Evolutionary conservation across 345 rosid species (phyloP), one percentile per base, ranked within the genome.

Genomic region (Sisymbrium irio): DNA sequence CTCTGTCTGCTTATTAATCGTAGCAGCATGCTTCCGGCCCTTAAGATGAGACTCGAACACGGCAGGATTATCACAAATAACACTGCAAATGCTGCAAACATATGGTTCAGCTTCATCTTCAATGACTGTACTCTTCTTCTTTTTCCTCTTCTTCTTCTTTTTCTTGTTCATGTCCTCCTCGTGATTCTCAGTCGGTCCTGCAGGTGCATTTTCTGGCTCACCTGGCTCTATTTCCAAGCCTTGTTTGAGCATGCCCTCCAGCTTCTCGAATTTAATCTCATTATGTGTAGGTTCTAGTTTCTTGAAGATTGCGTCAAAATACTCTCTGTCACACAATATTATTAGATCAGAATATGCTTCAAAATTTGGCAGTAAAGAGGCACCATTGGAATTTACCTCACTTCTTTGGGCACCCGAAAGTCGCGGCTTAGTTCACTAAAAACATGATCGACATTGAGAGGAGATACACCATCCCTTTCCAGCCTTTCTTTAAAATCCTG

Each of bases 401-500:
- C 73, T 65, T 82, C 82, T 53, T 69, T 74, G 27, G 83, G 69
- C 4, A 78, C 41, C 8, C 41, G 45, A 39, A 61, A 63, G 65
- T 77, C 61, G 59, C 71, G 73, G 42, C 73, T 84, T 4, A 65
- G 50, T 77, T 85, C 82, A 62, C 62, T 35, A 15, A 18, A 57
- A 7, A 57, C 9, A 57, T 12, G 41, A 35, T 57, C n/a, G 10
- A 35, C 44, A 35, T 2, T 18, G 14, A 57, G 42, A 35, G 62
- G 44, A 35, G 44, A 5, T 10, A 35, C 62, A 57, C 44, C 42
- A 18, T 35, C 11, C n/a, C 75, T 79, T 70, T 84, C 78, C 47
- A 80, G 67, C 80, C 84, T 81, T 60, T 77, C 82, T 49, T 77
- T 85, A 39, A 87, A 57, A 57, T 18, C 71, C 33, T 72, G 78